Evolutionary conservation across 192 early-diverging fungal genomes (phyloP).

Genomic region (Linnemannia zychae): DNA sequence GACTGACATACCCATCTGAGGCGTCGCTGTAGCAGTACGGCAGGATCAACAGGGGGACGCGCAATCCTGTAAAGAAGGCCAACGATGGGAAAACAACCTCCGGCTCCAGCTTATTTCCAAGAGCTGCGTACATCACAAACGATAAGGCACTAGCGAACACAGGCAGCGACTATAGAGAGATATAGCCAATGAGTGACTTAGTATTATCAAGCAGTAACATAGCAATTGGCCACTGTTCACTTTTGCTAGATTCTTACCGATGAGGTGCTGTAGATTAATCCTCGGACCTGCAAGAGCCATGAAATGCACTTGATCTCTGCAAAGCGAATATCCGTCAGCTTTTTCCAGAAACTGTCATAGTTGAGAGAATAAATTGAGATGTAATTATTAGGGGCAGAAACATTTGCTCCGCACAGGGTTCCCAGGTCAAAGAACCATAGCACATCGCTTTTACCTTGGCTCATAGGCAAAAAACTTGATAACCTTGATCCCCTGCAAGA

Average conservation of each 20-base stretch:
- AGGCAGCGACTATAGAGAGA: slow-evolving; percentile 38
- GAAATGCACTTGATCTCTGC: slow-evolving; percentile 85
- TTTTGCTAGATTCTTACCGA: slow-evolving; percentile 30
- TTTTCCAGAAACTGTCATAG: slow-evolving; percentile 35
- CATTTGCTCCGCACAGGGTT: not conserved
- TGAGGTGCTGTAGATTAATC: slow-evolving; percentile 71
- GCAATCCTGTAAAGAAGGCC: slow-evolving; percentile 64
- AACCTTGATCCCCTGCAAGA: slow-evolving; percentile 67
- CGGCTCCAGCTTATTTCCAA: slow-evolving; percentile 52
- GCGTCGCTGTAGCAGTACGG: slow-evolving; percentile 56
- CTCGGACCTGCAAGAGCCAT: slow-evolving; percentile 77
- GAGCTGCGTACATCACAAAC: slow-evolving; percentile 53
- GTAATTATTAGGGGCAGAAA: not conserved
- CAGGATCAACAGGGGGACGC: slow-evolving; percentile 59
- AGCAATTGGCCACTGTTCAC: not conserved
- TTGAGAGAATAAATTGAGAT: not conserved
- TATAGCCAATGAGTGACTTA: not conserved
- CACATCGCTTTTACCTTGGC: slow-evolving; percentile 48
- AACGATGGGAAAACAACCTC: slow-evolving; percentile 60
- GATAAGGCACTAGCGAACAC: slow-evolving; percentile 61
- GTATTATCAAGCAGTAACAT: not conserved
- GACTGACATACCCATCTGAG: slow-evolving; percentile 56
- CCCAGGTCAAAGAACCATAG: too few species aligned
- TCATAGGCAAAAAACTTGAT: slow-evolving; percentile 76
- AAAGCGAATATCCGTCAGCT: slow-evolving; percentile 42